Conservation (phyloP, 352 stramenopile genomes). For the Salisapilia sapeloensis region DNA sequence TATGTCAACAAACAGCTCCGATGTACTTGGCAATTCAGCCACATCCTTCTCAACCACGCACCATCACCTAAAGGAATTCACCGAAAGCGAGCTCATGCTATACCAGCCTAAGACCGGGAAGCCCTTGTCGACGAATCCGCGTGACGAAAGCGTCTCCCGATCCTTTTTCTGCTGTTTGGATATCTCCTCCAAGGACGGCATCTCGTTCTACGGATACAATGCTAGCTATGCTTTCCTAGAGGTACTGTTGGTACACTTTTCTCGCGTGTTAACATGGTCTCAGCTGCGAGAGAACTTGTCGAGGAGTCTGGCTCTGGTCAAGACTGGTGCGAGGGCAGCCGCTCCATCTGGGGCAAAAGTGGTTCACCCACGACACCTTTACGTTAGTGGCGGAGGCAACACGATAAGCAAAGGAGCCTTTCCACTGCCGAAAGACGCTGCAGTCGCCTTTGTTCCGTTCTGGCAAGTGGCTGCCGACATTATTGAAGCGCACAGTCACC, state of each 20-base stretch:
- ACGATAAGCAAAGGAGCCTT: conserved; percentile 10
- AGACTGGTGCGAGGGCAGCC: conserved; percentile 21
- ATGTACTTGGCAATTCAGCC: conserved; percentile 6
- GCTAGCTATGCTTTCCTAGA: conserved; percentile 49
- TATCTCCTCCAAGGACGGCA: conserved; percentile 29
- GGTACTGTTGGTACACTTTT: conserved; percentile 23
- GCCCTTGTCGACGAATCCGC: not conserved
- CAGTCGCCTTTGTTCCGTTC: conserved; percentile 42
- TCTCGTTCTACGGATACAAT: conserved; percentile 64
- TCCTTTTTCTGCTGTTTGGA: conserved; percentile 67
- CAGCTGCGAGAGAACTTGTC: conserved; percentile 45
- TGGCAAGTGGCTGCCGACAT: conserved; percentile 20
- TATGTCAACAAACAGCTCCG: conserved; percentile 16
- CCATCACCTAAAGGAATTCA: conserved; percentile 14
- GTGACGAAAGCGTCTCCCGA: conserved; percentile 1
- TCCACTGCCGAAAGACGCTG: conserved; percentile 12
- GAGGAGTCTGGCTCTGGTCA: conserved; percentile 38
- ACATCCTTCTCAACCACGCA: conserved; percentile 3
- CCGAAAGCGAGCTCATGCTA: conserved; percentile 38
- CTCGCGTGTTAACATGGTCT: conserved; percentile 53
- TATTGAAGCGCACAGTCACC: conserved; percentile 17
- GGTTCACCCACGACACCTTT: conserved; percentile 41
- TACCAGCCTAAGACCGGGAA: conserved; percentile 8
- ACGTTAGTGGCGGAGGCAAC: conserved; percentile 12
- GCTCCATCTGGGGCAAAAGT: conserved; percentile 27